A percentile compares a stretch with the other conserved stretches of the same genome.
phyloP scores from a whole-genome alignment of 805 yeast genomes.

The Yarrowia porcina region DNA sequence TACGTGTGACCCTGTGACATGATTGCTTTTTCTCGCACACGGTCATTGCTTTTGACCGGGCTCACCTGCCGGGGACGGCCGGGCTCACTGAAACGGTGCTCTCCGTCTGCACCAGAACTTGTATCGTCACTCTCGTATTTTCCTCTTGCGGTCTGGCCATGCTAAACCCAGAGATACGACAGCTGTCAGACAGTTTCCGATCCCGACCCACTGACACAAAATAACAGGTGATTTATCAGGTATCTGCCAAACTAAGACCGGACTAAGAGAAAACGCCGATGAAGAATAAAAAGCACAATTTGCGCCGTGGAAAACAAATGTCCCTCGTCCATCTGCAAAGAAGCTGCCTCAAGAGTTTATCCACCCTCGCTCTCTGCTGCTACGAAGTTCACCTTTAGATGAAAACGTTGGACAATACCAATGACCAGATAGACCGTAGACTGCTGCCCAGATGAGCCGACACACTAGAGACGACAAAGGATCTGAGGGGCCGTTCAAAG shows the following conservation, averaged over 20 bases:
- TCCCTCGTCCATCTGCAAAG: neutral
- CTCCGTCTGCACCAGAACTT: neutral
- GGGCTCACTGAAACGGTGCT: neutral
- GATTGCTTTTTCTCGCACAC: neutral
- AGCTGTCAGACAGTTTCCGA: neutral
- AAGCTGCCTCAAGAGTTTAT: neutral
- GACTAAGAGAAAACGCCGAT: neutral
- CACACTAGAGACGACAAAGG: neutral
- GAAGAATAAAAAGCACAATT: neutral
- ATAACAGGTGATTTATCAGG: neutral
- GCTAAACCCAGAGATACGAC: neutral
- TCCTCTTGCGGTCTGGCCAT: neutral
- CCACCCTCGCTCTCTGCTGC: neutral
- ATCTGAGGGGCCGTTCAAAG: neutral
- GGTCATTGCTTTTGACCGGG: neutral
- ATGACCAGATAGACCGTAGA: neutral
- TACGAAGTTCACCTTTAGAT: neutral
- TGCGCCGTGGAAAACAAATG: neutral
- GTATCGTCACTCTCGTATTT: neutral
- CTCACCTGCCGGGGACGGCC: constrained; percentile 13
- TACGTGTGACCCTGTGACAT: neutral
- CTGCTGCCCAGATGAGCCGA: neutral
- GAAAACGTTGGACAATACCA: neutral
- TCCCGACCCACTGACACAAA: neutral
- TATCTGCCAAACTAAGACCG: neutral